Percentiles rank a stretch among this genome's conserved stretches.
These are phyloP conservation scores for Termitomyces sp. DNA, from an alignment of 768 basidiomycete species.

Conservation along the genomic window DNA sequence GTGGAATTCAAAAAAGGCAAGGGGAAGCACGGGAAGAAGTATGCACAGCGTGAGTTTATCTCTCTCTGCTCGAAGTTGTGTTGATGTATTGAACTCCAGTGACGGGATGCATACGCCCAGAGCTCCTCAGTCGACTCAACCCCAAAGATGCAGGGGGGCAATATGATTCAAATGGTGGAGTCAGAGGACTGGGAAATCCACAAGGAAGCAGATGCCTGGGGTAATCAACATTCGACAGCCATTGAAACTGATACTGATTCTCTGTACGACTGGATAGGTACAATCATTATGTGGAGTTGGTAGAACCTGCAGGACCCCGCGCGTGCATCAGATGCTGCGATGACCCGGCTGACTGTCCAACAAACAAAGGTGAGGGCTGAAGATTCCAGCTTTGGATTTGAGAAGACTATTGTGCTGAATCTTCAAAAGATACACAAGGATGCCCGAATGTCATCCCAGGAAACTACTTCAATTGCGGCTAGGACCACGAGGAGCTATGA, in stretches of 20 bases:
- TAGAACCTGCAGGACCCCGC: slow-evolving; percentile 45
- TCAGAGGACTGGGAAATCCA: slow-evolving; percentile 46
- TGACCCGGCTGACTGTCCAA: slow-evolving; percentile 49
- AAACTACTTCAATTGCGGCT: slow-evolving; percentile 50
- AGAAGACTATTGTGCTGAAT: background rate
- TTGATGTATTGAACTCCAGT: slow-evolving; percentile 24
- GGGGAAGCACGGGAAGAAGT: slow-evolving; percentile 34
- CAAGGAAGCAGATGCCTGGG: slow-evolving; percentile 46
- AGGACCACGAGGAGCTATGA: slow-evolving; percentile 5
- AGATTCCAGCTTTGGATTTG: background rate
- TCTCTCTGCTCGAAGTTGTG: background rate
- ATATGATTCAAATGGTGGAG: slow-evolving; percentile 55
- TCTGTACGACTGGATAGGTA: slow-evolving; percentile 26
- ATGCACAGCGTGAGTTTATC: slow-evolving; percentile 36
- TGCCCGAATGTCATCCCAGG: slow-evolving; percentile 50
- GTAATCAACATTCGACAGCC: slow-evolving; percentile 18
- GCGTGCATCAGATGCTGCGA: slow-evolving; percentile 60
- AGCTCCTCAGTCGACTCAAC: slow-evolving; percentile 38
- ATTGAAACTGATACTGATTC: background rate
- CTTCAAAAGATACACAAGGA: slow-evolving; percentile 37
- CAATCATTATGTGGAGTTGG: slow-evolving; percentile 56
- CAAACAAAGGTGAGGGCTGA: slow-evolving; percentile 34
- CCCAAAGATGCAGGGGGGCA: slow-evolving; percentile 47
- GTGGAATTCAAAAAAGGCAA: slow-evolving; percentile 40
- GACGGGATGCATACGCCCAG: slow-evolving; percentile 50